Evolutionary conservation across 441 rosid genomes (phyloP), one percentile per base, ranked within the genome.

Genomic region (Gossypium aridum): DNA sequence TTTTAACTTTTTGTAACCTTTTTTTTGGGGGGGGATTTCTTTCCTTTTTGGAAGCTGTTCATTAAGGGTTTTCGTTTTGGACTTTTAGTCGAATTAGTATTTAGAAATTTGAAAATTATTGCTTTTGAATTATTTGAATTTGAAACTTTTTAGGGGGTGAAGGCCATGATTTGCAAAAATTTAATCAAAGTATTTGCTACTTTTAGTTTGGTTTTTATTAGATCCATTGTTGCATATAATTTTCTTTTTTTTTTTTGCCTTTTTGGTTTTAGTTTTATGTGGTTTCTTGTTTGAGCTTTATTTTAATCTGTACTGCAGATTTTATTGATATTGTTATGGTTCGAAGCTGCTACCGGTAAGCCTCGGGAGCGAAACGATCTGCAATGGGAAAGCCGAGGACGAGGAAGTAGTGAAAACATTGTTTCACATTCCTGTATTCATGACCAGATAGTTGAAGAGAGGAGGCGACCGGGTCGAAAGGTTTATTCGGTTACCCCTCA

Each of bases 371-470:
- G 2, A 34, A 34, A 75, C 51, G 86, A 73, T 13, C 31, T 76
- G 47, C 88, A 70, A 62, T 54, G 84, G 81, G 82, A 78, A 62
- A 85, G 79, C 76, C 53, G 76, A 34, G 90, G 80, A 64, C 80
- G 83, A 65, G 90, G 81, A 80, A 82, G 70, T 73, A 56, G 62
- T 51, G 85, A 80, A 53, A 83, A 76, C 17, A 61, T 92, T 68
- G 79, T 78, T 13, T 84, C 97, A 10, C 99, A 96, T 84, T 96
- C 99, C 8, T 96, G 99, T 65, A 96, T 96, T 64, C 99, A 96
- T 80, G 99, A 90, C 81, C 91, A 92, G 82, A 96, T 96, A 81
- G 84, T 96, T 74, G 88, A 94, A 72, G 92, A 91, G 83, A 89
- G 99, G 85, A 86, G 84, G 80, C 86, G 92, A 62, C 96, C 99